Evolutionary conservation across 306 rosid genomes (phyloP).

Genomic region (Citrullus colocynthis): DNA sequence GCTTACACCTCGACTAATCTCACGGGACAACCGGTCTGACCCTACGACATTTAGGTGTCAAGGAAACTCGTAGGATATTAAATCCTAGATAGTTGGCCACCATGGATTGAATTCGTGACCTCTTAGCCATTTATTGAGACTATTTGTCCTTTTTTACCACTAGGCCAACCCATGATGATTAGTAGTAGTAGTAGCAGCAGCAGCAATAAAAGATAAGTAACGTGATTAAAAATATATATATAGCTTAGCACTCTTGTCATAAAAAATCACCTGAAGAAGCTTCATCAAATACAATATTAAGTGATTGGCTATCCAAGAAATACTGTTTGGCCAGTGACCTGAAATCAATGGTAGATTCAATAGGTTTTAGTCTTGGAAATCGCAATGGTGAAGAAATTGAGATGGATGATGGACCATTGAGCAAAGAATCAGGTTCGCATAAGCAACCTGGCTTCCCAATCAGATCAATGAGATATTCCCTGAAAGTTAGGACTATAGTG

Average conservation of each 20-base stretch:
- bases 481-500: slow-evolving; percentile 20
- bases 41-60: too few relatives aligned
- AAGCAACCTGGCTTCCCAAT: slow-evolving; percentile 79
- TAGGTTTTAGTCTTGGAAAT: slow-evolving; percentile 72
- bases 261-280: slow-evolving; percentile 53
- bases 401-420: slow-evolving; percentile 98
- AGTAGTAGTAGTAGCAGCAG: too few relatives aligned
- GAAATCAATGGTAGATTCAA: slow-evolving; percentile 73
- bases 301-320: slow-evolving; percentile 66
- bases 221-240: not conserved
- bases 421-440: slow-evolving; percentile 82
- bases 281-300: slow-evolving; percentile 78
- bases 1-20: too few relatives aligned
- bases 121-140: too few relatives aligned
- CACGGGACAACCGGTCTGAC: too few relatives aligned
- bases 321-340: slow-evolving; percentile 89
- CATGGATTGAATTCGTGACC: too few relatives aligned
- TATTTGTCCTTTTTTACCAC: too few relatives aligned
- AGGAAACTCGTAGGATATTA: too few relatives aligned
- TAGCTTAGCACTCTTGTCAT: slow-evolving; percentile 6
- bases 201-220: not conserved
- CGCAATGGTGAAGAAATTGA: slow-evolving; percentile 94
- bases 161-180: too few relatives aligned
- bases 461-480: slow-evolving; percentile 89
- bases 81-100: too few relatives aligned